phyloP scores from a whole-genome alignment of 257 asterid genomes.

The Knoxia roxburghii region DNA sequence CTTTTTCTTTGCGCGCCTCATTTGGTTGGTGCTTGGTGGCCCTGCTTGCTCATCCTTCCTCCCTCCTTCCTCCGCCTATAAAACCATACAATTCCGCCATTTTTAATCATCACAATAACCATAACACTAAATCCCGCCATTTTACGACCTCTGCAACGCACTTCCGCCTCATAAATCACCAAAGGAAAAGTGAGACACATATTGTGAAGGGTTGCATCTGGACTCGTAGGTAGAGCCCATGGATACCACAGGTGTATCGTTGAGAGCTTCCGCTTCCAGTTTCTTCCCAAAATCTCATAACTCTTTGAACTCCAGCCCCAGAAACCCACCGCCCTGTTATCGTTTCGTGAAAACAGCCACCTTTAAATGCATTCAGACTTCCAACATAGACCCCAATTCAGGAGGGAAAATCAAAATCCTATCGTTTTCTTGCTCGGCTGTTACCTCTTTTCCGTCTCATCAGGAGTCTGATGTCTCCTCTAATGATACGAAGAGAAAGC shows the following conservation, averaged over 20 bases:
- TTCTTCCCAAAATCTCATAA: slow-evolving; percentile 27
- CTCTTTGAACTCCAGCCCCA: slow-evolving; percentile 34
- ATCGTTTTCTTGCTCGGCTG: slow-evolving; percentile 45
- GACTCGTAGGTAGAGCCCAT: slow-evolving; percentile 12
- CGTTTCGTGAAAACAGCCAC: slow-evolving; percentile 14
- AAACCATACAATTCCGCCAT: not conserved
- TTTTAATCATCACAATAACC: not conserved
- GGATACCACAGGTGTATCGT: slow-evolving; percentile 44
- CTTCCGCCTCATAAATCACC: no score
- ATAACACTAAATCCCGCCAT: not conserved
- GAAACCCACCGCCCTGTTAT: slow-evolving; percentile 1
- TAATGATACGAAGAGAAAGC: slow-evolving; percentile 32
- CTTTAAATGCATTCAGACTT: slow-evolving; percentile 33
- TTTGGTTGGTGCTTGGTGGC: no score
- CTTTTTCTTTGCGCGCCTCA: slow-evolving; percentile 3
- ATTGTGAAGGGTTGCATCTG: not conserved
- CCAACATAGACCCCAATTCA: slow-evolving; percentile 24
- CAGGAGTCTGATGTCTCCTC: slow-evolving; percentile 26
- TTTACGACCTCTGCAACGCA: not conserved
- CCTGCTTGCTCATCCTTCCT: not conserved
- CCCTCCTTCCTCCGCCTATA: not conserved
- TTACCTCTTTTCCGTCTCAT: slow-evolving; percentile 33
- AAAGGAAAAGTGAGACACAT: not conserved
- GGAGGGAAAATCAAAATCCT: slow-evolving; percentile 14
- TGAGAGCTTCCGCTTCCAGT: slow-evolving; percentile 40